Percentiles rank a stretch among this genome's conserved stretches.
Conservation (phyloP, 2,329 filamentous ascomycete genomes). For the Arachnomyces sp. region DNA sequence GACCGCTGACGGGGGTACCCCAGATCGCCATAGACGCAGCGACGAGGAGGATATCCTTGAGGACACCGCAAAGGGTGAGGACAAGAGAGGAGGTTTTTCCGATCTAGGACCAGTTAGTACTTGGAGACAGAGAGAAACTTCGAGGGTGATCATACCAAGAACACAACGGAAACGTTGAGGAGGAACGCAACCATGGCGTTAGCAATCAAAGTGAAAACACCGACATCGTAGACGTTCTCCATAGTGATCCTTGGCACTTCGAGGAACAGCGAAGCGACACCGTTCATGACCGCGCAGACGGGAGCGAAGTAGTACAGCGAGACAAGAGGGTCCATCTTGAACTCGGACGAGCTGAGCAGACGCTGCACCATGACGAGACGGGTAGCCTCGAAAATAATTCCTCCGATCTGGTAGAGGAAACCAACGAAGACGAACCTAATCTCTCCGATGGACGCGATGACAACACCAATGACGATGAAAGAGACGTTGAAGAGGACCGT, state of each 20-base stretch:
- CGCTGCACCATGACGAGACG: slow-evolving; percentile 80
- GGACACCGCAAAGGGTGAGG: slow-evolving; percentile 75
- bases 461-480: slow-evolving; percentile 85
- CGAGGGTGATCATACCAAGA: slow-evolving; percentile 55
- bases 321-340: slow-evolving; percentile 83
- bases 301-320: slow-evolving; percentile 86
- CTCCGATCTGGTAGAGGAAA: slow-evolving; percentile 62
- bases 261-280: slow-evolving; percentile 58
- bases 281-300: slow-evolving; percentile 74
- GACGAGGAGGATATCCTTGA: slow-evolving; percentile 82
- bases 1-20: slow-evolving; percentile 58
- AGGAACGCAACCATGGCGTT: slow-evolving; percentile 75
- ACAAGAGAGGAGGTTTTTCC: slow-evolving; percentile 80
- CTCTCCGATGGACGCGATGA: slow-evolving; percentile 91
- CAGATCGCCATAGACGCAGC: slow-evolving; percentile 68
- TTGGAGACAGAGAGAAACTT: background rate
- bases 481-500: slow-evolving; percentile 89
- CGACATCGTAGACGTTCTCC: slow-evolving; percentile 58
- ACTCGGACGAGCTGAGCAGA: slow-evolving; percentile 65
- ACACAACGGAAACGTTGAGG: slow-evolving; percentile 77
- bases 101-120: slow-evolving; percentile 48
- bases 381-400: slow-evolving; percentile 71
- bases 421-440: slow-evolving; percentile 70
- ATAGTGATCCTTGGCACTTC: slow-evolving; percentile 60
- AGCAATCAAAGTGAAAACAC: slow-evolving; percentile 55